Conservation (phyloP, 352 stramenopile species). For the Phytophthora uliginosa region DNA sequence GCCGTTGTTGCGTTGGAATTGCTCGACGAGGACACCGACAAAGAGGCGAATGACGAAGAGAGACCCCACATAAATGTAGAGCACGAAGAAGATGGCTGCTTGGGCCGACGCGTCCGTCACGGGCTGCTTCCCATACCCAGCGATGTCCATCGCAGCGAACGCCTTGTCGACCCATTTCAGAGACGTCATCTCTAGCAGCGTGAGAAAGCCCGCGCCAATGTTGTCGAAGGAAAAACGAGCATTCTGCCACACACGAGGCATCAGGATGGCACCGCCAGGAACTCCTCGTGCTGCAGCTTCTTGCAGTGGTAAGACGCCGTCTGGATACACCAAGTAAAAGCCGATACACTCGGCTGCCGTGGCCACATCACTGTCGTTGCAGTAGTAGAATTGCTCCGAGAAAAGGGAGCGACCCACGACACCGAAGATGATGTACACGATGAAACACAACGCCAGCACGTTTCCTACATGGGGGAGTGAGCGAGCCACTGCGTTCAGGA, state of each 20-base stretch:
- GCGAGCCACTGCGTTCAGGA: constrained; percentile 73
- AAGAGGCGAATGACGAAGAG: constrained; percentile 87
- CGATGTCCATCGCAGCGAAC: constrained; percentile 83
- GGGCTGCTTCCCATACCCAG: constrained; percentile 54
- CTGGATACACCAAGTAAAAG: constrained; percentile 59
- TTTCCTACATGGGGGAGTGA: constrained; percentile 82
- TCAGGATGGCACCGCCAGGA: constrained; percentile 51
- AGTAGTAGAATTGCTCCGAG: constrained; percentile 71
- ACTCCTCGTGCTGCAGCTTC: constrained; percentile 52
- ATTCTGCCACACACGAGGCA: constrained; percentile 74
- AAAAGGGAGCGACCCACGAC: constrained; percentile 79
- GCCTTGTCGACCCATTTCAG: constrained; percentile 86
- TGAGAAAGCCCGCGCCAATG: constrained; percentile 69
- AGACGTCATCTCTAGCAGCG: constrained; percentile 84
- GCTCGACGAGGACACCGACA: constrained; percentile 83
- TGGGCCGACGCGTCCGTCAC: constrained; percentile 53
- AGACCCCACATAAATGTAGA: constrained; percentile 81
- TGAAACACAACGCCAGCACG: constrained; percentile 73
- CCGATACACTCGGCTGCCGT: constrained; percentile 60
- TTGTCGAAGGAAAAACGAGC: constrained; percentile 86
- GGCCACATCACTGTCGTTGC: constrained; percentile 60
- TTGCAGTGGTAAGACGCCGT: constrained; percentile 60
- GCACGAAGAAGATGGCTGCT: constrained; percentile 75
- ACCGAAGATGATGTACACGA: constrained; percentile 86
- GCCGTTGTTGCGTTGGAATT: constrained; percentile 88